Conservation (phyloP, 331 rosid genomes). For the Pyrus hybrid region DNA sequence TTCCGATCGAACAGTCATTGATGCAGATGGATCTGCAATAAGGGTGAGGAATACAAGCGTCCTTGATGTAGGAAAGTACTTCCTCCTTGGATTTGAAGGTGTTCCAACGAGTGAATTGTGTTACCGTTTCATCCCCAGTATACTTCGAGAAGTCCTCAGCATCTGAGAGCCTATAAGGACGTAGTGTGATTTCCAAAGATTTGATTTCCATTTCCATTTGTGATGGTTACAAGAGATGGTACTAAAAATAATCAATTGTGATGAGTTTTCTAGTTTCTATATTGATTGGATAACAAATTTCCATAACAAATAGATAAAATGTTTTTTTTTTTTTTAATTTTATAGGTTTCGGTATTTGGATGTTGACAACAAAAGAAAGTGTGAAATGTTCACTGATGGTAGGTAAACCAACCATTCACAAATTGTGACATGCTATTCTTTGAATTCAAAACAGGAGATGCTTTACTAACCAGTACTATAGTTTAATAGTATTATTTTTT, state of each 20-base stretch:
- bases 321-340: not conserved
- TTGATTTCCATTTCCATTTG: not conserved
- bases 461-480: not conserved
- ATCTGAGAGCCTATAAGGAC: slow-evolving; percentile 7
- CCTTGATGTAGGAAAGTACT: slow-evolving; percentile 9
- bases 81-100: slow-evolving; percentile 19
- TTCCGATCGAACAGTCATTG: slow-evolving; percentile 21
- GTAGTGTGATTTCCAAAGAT: not conserved
- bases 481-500: too few relatives aligned
- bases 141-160: not conserved
- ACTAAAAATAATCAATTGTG: not conserved
- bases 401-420: not conserved
- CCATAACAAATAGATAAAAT: not conserved
- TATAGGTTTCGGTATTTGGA: not conserved
- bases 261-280: not conserved
- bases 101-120: slow-evolving; percentile 13
- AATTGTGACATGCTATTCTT: not conserved
- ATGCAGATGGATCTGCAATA: slow-evolving; percentile 26
- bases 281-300: not conserved
- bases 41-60: slow-evolving; percentile 25
- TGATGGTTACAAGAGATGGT: not conserved
- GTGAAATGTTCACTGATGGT: not conserved
- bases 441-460: not conserved
- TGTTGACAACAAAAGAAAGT: not conserved
- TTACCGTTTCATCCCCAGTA: not conserved